A percentile compares a stretch with the other conserved stretches of the same genome.
phyloP scores from a whole-genome alignment of 352 stramenopile genomes.

The Phytophthora colocasiae region DNA sequence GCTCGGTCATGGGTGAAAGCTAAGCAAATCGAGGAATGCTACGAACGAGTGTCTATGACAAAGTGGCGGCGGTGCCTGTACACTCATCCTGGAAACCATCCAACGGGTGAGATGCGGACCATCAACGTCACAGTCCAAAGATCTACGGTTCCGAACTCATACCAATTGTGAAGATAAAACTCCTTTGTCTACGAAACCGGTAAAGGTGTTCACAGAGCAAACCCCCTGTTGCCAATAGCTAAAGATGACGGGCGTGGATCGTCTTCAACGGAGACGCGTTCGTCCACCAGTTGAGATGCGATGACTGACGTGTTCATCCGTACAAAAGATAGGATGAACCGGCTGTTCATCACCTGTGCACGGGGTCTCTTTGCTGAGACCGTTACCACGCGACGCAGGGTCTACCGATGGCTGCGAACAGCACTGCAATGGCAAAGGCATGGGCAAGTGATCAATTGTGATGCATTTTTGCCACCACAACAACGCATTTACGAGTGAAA shows the following conservation, averaged over 20 bases:
- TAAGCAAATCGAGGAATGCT: constrained; percentile 7
- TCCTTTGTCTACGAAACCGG: too few species aligned
- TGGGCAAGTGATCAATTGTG: background rate
- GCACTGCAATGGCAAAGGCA: background rate
- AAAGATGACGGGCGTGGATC: too few species aligned
- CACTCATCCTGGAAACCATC: background rate
- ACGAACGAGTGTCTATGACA: constrained; percentile 2
- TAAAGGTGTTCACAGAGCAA: too few species aligned
- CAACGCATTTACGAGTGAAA: background rate
- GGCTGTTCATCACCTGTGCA: constrained; percentile 4
- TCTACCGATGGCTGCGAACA: background rate
- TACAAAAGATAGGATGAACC: constrained; percentile 14
- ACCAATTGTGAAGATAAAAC: too few species aligned
- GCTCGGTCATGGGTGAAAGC: background rate
- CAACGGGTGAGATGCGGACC: background rate
- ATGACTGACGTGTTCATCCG: constrained; percentile 11
- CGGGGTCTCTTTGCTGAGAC: background rate
- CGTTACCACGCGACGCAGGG: background rate
- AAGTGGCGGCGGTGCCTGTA: background rate
- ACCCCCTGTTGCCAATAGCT: too few species aligned
- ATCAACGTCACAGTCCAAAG: too few species aligned
- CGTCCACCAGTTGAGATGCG: background rate
- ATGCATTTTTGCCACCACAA: background rate
- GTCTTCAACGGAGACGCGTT: background rate
- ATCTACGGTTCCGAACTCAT: too few species aligned